Evolutionary conservation across 768 basidiomycete genomes (phyloP).

Genomic region (Roridomyces roridus): DNA sequence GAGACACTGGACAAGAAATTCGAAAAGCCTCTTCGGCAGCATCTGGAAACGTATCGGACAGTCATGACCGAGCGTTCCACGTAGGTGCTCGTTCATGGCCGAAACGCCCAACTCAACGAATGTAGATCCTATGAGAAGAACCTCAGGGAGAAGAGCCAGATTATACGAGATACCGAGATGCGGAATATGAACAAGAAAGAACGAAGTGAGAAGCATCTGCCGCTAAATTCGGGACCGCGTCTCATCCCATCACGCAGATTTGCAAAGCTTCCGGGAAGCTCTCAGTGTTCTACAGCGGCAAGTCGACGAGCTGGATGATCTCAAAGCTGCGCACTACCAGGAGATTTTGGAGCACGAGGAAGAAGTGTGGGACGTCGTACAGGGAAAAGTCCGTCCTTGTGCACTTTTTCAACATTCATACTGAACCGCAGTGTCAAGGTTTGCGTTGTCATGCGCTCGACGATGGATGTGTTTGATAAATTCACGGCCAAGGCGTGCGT

Average conservation of each 20-base stretch:
- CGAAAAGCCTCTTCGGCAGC: conserved; percentile 87
- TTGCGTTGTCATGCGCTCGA: conserved; percentile 85
- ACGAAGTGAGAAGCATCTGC: conserved; percentile 63
- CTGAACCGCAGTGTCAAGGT: conserved; percentile 47
- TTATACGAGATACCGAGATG: conserved; percentile 86
- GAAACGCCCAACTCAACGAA: no score
- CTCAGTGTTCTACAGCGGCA: conserved; percentile 82
- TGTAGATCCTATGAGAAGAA: conserved; percentile 72
- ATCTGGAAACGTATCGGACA: conserved; percentile 79
- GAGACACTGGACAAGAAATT: conserved; percentile 88
- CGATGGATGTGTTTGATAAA: conserved; percentile 91
- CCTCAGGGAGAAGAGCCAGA: conserved; percentile 81
- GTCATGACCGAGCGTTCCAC: conserved; percentile 80
- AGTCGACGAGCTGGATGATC: conserved; percentile 88
- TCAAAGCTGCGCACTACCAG: conserved; percentile 86
- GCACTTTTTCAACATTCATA: conserved; percentile 2
- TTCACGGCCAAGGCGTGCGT: conserved; percentile 87
- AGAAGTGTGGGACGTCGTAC: conserved; percentile 93
- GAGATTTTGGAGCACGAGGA: conserved; percentile 93
- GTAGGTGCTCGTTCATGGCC: not conserved
- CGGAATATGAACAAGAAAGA: conserved; percentile 86
- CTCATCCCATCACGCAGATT: conserved; percentile 54
- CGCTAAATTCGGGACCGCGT: not conserved
- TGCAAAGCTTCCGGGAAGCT: conserved; percentile 88
- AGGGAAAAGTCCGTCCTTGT: conserved; percentile 66